These are phyloP conservation scores for Rhododendron ferrugineum DNA, from an alignment of 148 eudicot species.

Conservation along the genomic window DNA sequence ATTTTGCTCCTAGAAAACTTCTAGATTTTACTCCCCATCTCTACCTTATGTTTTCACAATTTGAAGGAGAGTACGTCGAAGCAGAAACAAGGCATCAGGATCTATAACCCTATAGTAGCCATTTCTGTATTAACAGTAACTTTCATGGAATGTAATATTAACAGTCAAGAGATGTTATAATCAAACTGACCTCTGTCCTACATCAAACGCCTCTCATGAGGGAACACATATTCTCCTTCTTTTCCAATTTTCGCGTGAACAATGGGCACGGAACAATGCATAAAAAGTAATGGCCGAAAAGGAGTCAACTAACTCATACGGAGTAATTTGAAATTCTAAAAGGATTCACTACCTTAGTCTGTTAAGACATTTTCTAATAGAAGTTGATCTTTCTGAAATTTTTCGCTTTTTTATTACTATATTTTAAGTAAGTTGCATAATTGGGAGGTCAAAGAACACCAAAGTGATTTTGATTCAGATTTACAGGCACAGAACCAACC, in stretches of 20 bases:
- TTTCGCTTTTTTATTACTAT: not conserved
- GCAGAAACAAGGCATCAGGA: not conserved
- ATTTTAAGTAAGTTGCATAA: not conserved
- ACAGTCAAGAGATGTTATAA: not conserved
- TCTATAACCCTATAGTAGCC: not conserved
- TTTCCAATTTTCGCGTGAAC: not conserved
- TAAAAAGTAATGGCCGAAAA: not conserved
- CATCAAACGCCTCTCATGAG: not conserved
- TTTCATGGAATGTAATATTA: not conserved
- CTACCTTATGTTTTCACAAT: not conserved
- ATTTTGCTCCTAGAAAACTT: not conserved
- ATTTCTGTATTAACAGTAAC: not conserved
- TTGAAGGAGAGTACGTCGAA: not conserved
- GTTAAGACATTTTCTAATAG: too few relatives aligned
- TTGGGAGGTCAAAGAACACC: not conserved
- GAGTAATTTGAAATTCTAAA: not conserved
- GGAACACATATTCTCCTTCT: not conserved
- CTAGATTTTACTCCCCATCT: not conserved
- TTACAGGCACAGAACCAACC: slow-evolving; percentile 41
- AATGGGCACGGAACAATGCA: not conserved
- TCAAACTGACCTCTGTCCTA: not conserved
- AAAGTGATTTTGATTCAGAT: not conserved
- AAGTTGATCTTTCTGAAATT: not conserved
- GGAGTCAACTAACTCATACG: not conserved
- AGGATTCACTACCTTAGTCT: not conserved